These are phyloP conservation scores for Colletotrichum coccodes DNA, from an alignment of 2,329 filamentous ascomycete genomes.

Conservation along the genomic window DNA sequence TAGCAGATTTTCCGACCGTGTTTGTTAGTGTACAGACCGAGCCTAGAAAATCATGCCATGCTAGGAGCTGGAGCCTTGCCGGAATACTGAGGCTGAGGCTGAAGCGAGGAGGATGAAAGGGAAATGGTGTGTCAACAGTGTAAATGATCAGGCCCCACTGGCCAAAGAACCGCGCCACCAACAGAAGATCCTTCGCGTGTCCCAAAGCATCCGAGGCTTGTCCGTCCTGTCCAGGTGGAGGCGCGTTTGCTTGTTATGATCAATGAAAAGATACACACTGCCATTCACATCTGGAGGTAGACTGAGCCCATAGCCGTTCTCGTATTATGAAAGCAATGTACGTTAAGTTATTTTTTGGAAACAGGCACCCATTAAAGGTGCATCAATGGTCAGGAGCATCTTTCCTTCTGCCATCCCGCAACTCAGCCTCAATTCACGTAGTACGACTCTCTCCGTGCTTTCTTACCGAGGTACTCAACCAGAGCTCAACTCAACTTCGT, in stretches of 20 bases:
- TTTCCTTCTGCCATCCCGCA: no score
- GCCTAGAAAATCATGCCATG: neutral
- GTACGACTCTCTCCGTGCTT: neutral
- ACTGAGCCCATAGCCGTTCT: neutral
- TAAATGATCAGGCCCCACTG: neutral
- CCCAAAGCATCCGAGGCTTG: neutral
- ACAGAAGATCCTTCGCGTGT: conserved; percentile 9
- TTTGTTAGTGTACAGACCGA: neutral
- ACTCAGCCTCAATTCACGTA: neutral
- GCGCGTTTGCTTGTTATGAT: neutral
- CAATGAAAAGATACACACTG: neutral
- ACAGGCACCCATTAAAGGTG: neutral
- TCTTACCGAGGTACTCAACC: neutral
- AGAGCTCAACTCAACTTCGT: neutral
- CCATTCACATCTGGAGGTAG: neutral
- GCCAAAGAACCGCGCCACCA: conserved; percentile 2
- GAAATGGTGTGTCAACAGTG: neutral
- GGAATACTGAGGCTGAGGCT: neutral
- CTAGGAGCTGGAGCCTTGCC: neutral
- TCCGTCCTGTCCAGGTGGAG: neutral
- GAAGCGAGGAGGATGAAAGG: conserved; percentile 14
- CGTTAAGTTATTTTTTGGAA: neutral
- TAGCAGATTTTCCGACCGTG: neutral
- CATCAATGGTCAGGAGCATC: neutral
- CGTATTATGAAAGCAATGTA: neutral